Base-by-base conservation (phyloP, 75 land plant genomes). In the Isoetes taiwanensis region DNA sequence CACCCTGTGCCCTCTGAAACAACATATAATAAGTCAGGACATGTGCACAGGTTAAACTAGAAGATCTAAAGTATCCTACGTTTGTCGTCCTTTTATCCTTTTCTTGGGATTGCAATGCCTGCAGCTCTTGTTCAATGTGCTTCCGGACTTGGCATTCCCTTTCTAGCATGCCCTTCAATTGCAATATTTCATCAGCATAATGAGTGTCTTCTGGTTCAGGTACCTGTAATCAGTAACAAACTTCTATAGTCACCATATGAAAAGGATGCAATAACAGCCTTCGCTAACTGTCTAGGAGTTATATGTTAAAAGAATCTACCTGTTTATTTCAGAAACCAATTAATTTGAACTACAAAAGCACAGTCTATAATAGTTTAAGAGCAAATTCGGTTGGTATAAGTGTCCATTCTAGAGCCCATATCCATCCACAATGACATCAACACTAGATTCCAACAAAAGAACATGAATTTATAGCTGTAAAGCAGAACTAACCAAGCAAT, bases 81-180 rank as follows among this genome's bases (percentile, higher is more conserved):
- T 54, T 54, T 21, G 43, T 61, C 32, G 48, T 0, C 43, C 26
- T 61, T 26, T 48, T 61, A 43, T 54, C 27, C 10, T 56, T 38
- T 19, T 30, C 3, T 26, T 54, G 28, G 4, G 65, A 63, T 32
- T 54, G 52, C 30, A 63, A 33, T 29, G 41, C 30, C 28, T 52
- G 33, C 38, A 66, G 48, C 50, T 66, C 69, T 40, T 66, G 69
- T 53, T 66, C 69, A 43, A 57, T 20, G 24, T 66, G 64, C 27
- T 66, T 63, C 52, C 69, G 58, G 55, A 41, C 38, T 21, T 57
- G 65, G 34, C 17, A 28, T 55, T 66, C 69, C 46, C 59, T 66
- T 54, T 58, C 60, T 32, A 66, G 69, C 33, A 60, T 35, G 55
- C 43, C 20, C 16, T 60, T 66, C 65, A 66, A 57, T 41, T 60